Conservation (phyloP, 2,329 filamentous ascomycete species). For the Cladophialophora yegresii region DNA sequence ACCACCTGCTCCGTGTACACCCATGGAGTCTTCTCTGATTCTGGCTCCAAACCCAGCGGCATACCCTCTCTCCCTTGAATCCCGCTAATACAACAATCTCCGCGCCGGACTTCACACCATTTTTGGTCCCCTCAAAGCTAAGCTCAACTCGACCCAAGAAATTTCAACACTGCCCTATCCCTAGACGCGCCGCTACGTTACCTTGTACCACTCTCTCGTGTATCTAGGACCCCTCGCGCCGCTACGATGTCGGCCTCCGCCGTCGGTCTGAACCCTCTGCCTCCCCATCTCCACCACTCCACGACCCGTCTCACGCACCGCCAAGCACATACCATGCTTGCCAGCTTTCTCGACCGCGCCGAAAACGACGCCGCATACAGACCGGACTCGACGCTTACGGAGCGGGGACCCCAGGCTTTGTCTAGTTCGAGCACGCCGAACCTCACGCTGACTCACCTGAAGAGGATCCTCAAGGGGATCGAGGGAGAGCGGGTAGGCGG, state of each 20-base stretch:
- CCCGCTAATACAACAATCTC: too few species aligned
- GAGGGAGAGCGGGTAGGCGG: constrained; percentile 30
- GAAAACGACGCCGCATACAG: constrained; percentile 46
- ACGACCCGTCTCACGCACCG: constrained; percentile 33
- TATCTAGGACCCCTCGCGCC: neutral
- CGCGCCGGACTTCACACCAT: too few species aligned
- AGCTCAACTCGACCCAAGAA: too few species aligned
- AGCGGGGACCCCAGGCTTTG: constrained; percentile 32
- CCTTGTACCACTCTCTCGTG: neutral
- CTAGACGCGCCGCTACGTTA: neutral
- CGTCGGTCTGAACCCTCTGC: constrained; percentile 32
- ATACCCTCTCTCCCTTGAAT: too few species aligned
- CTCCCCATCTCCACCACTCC: constrained; percentile 30
- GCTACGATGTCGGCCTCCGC: constrained; percentile 15
- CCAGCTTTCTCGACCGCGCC: constrained; percentile 32
- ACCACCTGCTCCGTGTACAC: neutral
- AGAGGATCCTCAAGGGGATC: constrained; percentile 33
- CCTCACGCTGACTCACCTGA: constrained; percentile 34
- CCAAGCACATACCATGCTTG: constrained; percentile 34
- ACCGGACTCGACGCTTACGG: constrained; percentile 54
- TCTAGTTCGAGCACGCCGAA: constrained; percentile 27
- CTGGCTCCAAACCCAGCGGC: too few species aligned
- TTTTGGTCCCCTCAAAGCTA: too few species aligned
- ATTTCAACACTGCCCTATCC: neutral
- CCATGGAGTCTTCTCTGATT: too few species aligned